These are phyloP conservation scores for Urochloa ruziziensis DNA, from an alignment of 176 grass and related monocot genomes.

Conservation along the genomic window DNA sequence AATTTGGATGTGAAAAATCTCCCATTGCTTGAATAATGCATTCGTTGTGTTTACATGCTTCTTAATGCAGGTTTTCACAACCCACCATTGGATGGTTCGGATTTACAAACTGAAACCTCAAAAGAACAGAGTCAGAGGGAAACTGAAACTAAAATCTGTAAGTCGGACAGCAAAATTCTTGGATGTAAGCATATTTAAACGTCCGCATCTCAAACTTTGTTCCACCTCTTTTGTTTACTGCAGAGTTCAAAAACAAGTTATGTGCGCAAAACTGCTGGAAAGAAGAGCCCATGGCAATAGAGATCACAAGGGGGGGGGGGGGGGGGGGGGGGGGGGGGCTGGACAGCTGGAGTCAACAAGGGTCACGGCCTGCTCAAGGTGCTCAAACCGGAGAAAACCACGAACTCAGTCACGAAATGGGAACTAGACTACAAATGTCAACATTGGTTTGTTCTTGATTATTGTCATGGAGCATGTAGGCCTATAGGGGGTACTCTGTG, in stretches of 20 bases:
- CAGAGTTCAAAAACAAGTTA: constrained; percentile 69
- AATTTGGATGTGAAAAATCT: constrained; percentile 1
- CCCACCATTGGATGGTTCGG: constrained; percentile 98
- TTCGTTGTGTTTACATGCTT: neutral
- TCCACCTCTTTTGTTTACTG: neutral
- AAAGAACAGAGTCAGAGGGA: constrained; percentile 90
- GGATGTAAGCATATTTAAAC: neutral
- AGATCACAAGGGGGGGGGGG: neutral
- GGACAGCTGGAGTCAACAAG: neutral
- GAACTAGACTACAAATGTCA: constrained; percentile 39
- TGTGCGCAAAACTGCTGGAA: constrained; percentile 14
- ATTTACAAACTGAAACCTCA: constrained; percentile 95
- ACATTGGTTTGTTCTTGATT: constrained; percentile 5
- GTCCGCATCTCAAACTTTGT: neutral
- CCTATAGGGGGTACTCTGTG: neutral
- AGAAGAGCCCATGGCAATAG: constrained; percentile 90
- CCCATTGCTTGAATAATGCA: neutral
- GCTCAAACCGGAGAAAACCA: constrained; percentile 16
- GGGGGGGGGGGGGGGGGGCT: neutral
- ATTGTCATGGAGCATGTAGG: neutral
- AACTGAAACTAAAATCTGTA: constrained; percentile 85
- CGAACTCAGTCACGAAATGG: neutral
- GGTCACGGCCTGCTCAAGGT: neutral
- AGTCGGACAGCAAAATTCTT: constrained; percentile 11
- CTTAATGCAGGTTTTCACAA: constrained; percentile 82